Evolutionary conservation across 2,329 filamentous ascomycete genomes (phyloP).

Genomic region (Xylaria sp.): DNA sequence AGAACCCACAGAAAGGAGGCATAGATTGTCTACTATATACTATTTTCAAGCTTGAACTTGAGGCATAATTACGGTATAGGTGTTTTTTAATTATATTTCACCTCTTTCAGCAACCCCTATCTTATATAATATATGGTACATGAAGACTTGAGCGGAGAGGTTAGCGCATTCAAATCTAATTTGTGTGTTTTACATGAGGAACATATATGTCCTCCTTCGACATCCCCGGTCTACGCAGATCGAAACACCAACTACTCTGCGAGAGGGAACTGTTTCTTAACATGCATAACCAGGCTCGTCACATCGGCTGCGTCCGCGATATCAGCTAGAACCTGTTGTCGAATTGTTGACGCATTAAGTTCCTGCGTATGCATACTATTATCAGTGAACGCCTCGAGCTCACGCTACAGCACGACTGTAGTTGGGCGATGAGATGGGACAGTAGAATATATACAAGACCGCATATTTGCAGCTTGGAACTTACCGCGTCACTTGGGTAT

Average conservation of each 20-base stretch:
- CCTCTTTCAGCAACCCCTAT: background rate
- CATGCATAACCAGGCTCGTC: slow-evolving; percentile 24
- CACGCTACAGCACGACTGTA: background rate
- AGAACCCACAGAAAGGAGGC: background rate
- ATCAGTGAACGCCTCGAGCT: background rate
- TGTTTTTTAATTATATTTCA: background rate
- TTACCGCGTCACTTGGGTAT: slow-evolving; percentile 30
- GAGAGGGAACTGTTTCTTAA: slow-evolving; percentile 12
- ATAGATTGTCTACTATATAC: no score
- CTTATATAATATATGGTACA: background rate
- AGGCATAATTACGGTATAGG: no score
- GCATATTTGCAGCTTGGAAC: background rate
- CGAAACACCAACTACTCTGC: background rate
- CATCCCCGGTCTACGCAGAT: background rate
- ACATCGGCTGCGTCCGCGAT: slow-evolving; percentile 11
- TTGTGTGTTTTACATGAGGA: background rate
- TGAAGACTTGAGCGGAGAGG: slow-evolving; percentile 5
- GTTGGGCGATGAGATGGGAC: background rate
- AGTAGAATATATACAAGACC: background rate
- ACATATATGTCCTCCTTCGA: background rate
- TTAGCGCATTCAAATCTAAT: background rate
- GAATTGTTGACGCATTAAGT: slow-evolving; percentile 9
- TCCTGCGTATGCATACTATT: slow-evolving; percentile 16
- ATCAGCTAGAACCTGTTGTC: slow-evolving; percentile 23
- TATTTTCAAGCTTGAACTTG: background rate